Evolutionary conservation across 1,284 basidiomycete species (phyloP), one percentile per base, ranked within the genome.

Genomic region (Hymenochaete sp.): DNA sequence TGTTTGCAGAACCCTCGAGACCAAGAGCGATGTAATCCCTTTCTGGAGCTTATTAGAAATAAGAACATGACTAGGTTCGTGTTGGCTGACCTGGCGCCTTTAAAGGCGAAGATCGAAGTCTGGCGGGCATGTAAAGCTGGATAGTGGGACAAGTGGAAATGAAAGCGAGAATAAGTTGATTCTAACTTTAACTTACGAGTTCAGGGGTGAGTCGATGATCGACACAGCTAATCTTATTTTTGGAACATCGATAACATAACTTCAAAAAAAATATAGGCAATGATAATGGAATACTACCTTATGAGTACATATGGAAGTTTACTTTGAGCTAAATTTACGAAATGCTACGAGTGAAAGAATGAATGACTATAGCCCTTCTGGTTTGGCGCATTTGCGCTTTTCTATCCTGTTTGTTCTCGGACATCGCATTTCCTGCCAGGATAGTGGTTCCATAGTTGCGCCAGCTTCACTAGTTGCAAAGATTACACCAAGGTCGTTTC

Each of bases 1-100:
- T 99, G 70, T 99, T 99, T 29, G 96, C 96, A 18, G 89, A 93
- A 14, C 93, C 93, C 64, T 96, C 93, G 33, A 97, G 77, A 9
- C 93, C 93, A 25, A 97, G 76, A 8, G 85, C 85, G 21, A 87
- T 61, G 57, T 79, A 77, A 19, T 53, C 51, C 33, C 48, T 48
- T 5, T 53, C 55, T 57, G 28, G 25, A 24, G 33, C 19, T 22
- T 13, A 35, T 47, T 14, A 50, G 42, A 21, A 16, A 18, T 4
- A 16, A 28, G 10, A 31, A 18, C 10, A 32, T 22, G 33, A 14
- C 22, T 16, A 26, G 16, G 21, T 19, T n/a, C 21, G 28, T 2
- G 11, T 26, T n/a, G n/a, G 25, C 45, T 51, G 24, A 51, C 49
- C 49, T 19, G 37, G 49, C 14, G 14, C 28, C 38, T 47, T 51